Evolutionary conservation across 2,329 filamentous ascomycete genomes (phyloP).

Genomic region (Hypoxylon rubiginosum): DNA sequence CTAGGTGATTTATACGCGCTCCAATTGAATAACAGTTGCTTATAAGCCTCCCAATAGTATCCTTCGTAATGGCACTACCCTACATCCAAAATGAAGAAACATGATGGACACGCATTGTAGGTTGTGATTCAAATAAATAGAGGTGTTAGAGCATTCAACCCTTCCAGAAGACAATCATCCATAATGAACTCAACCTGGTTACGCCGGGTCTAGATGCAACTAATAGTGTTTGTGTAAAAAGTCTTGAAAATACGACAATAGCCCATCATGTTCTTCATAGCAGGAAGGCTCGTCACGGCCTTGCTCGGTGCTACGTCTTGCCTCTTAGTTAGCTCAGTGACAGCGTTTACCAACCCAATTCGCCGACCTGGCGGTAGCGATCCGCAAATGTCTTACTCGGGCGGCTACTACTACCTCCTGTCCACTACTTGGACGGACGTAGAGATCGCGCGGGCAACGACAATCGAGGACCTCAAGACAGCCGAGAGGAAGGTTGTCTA

Average conservation of each 20-base stretch:
- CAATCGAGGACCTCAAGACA: conserved; percentile 67
- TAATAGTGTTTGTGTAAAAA: neutral
- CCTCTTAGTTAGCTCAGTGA: conserved; percentile 33
- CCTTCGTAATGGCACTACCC: neutral
- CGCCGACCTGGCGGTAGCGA: conserved; percentile 64
- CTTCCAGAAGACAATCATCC: neutral
- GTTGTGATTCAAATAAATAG: neutral
- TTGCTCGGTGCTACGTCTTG: conserved; percentile 32
- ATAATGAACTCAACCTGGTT: neutral
- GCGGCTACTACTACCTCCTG: conserved; percentile 69
- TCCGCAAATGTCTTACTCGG: conserved; percentile 64
- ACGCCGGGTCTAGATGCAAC: neutral
- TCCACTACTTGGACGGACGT: conserved; percentile 69
- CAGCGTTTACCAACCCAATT: conserved; percentile 66
- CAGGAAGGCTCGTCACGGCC: conserved; percentile 27
- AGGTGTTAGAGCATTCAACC: conserved; percentile 4
- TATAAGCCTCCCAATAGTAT: conserved; percentile 6
- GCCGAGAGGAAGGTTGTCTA: conserved; percentile 66
- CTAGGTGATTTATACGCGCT: conserved; percentile 16
- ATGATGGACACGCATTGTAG: neutral
- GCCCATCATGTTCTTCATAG: conserved; percentile 21
- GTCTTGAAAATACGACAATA: neutral
- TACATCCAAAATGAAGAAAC: neutral
- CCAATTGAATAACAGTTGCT: conserved; percentile 14
- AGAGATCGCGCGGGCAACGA: conserved; percentile 66